Evolutionary conservation across 2,329 filamentous ascomycete genomes (phyloP).

Genomic region (Neurospora sp.): DNA sequence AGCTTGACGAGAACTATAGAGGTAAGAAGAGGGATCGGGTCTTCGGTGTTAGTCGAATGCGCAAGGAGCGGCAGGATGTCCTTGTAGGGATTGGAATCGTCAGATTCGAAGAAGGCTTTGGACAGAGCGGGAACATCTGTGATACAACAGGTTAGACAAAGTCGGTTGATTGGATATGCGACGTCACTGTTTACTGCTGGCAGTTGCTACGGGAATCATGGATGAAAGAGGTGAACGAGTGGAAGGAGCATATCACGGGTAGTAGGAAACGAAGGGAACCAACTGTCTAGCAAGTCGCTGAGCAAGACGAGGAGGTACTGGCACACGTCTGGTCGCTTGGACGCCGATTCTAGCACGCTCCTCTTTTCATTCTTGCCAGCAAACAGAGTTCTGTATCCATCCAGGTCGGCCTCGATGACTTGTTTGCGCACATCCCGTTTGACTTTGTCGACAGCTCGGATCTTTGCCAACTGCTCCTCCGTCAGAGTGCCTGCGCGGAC

Average conservation of each 20-base stretch:
- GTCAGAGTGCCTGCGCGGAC: conserved; percentile 89
- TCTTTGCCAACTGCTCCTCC: conserved; percentile 87
- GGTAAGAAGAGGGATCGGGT: conserved; percentile 80
- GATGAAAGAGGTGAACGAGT: neutral
- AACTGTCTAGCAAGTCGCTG: conserved; percentile 80
- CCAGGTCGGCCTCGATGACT: conserved; percentile 68
- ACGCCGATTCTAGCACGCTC: conserved; percentile 73
- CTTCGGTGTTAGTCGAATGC: conserved; percentile 64
- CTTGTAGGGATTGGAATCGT: conserved; percentile 58
- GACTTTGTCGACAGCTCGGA: conserved; percentile 93
- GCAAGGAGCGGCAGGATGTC: conserved; percentile 75
- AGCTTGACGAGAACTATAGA: conserved; percentile 78
- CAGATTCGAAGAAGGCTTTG: conserved; percentile 63
- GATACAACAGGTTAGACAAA: conserved; percentile 8
- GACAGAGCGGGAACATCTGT: conserved; percentile 72
- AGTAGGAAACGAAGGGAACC: conserved; percentile 17
- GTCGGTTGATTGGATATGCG: neutral
- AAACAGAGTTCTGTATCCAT: conserved; percentile 72
- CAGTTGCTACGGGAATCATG: neutral
- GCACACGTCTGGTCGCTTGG: conserved; percentile 80
- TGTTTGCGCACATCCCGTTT: conserved; percentile 83
- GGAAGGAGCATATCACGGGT: conserved; percentile 3
- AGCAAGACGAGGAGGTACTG: conserved; percentile 91
- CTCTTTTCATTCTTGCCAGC: conserved; percentile 62
- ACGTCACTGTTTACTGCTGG: neutral